A percentile compares a stretch with the other conserved stretches of the same genome.
These are phyloP conservation scores for Hyphodiscus sp. DNA, from an alignment of 2,329 filamentous ascomycete species.

Conservation along the genomic window DNA sequence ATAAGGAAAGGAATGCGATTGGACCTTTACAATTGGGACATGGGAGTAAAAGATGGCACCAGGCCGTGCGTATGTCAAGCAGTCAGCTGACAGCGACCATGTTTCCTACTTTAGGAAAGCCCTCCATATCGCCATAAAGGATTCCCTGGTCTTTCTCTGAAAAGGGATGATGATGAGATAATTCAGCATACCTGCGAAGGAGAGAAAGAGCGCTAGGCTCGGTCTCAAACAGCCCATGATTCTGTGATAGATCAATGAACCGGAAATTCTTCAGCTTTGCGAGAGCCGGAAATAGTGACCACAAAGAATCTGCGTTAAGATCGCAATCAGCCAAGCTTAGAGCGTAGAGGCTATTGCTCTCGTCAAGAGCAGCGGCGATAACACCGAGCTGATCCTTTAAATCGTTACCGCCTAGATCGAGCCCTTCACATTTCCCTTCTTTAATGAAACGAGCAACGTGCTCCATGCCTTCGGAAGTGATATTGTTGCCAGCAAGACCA, in stretches of 20 bases:
- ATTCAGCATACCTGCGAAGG: slow-evolving; percentile 59
- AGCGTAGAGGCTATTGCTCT: slow-evolving; percentile 62
- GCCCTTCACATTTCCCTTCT: slow-evolving; percentile 72
- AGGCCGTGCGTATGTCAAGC: neutral
- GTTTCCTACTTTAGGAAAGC: slow-evolving; percentile 1
- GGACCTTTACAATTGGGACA: neutral
- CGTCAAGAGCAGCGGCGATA: slow-evolving; percentile 46
- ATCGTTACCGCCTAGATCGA: slow-evolving; percentile 86
- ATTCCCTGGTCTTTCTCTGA: neutral
- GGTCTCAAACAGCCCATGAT: slow-evolving; percentile 68
- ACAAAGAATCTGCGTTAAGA: slow-evolving; percentile 65
- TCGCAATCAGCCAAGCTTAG: slow-evolving; percentile 84
- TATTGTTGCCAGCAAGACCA: slow-evolving; percentile 74
- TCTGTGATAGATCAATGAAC: slow-evolving; percentile 90
- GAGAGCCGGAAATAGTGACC: slow-evolving; percentile 68
- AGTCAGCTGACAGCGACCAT: neutral
- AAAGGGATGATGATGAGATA: neutral
- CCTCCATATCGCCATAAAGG: neutral
- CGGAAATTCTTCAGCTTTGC: slow-evolving; percentile 65
- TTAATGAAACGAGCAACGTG: slow-evolving; percentile 73
- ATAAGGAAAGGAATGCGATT: neutral
- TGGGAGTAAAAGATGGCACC: neutral
- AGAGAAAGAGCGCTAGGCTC: slow-evolving; percentile 68
- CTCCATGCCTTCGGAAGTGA: slow-evolving; percentile 66
- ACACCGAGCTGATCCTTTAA: slow-evolving; percentile 48